These are phyloP conservation scores for Oryza punctata DNA, from an alignment of 176 grass and related monocot genomes.

Conservation along the genomic window DNA sequence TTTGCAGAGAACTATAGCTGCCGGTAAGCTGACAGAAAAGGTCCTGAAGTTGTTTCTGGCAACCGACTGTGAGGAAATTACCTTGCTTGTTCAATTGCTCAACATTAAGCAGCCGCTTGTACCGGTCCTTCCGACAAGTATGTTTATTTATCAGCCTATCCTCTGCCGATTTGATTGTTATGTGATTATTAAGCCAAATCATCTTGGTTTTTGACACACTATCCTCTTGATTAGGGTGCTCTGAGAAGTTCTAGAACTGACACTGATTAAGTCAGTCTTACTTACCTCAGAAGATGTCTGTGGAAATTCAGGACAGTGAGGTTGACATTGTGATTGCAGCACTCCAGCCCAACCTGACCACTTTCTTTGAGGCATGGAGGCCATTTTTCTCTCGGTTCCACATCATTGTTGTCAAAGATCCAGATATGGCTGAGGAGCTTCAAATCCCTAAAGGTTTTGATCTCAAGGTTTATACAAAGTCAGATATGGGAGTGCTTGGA, in stretches of 20 bases:
- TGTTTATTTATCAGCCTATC: not conserved
- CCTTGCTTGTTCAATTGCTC: constrained; percentile 57
- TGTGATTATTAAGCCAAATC: constrained; percentile 5
- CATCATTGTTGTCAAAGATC: constrained; percentile 87
- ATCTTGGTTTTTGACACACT: constrained; percentile 31
- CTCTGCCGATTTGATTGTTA: not conserved
- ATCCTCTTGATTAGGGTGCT: constrained; percentile 72
- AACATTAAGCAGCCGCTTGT: constrained; percentile 72
- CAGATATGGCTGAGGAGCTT: constrained; percentile 63
- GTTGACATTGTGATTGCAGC: constrained; percentile 95
- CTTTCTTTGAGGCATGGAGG: constrained; percentile 86
- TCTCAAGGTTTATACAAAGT: constrained; percentile 74
- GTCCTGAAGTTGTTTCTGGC: constrained; percentile 82
- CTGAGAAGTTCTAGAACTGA: constrained; percentile 70
- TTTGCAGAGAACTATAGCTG: constrained; percentile 73
- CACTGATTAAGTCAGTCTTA: constrained; percentile 11
- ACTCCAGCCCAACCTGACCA: constrained; percentile 67
- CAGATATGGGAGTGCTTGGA: constrained; percentile 71
- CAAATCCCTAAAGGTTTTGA: constrained; percentile 75
- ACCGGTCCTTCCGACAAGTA: constrained; percentile 90
- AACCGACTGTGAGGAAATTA: constrained; percentile 77
- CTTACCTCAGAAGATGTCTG: constrained; percentile 60
- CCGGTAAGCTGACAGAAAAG: constrained; percentile 88
- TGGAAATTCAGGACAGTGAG: constrained; percentile 74
- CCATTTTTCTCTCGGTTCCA: constrained; percentile 93